Evolutionary conservation across 805 yeast genomes (phyloP).

Genomic region (Starmerella cellae): DNA sequence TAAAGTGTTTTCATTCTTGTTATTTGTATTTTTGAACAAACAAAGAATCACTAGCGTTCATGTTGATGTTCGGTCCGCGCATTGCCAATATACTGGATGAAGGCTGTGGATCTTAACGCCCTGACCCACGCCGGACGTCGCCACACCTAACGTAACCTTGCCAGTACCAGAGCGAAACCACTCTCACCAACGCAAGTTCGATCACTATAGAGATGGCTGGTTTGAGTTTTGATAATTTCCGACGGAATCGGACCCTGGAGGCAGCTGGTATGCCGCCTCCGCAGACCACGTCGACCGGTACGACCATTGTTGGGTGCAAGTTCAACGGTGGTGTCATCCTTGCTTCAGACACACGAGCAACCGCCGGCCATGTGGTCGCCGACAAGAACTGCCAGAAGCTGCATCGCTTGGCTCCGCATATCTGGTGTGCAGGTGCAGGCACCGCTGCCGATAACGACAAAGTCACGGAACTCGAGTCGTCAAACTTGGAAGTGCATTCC

Average conservation of each 20-base stretch:
- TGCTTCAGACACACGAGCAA: slow-evolving; percentile 98
- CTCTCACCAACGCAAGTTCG: too few species aligned
- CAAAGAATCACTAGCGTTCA: too few species aligned
- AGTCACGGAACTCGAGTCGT: slow-evolving; percentile 85
- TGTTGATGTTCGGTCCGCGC: too few species aligned
- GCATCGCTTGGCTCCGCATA: slow-evolving; percentile 75
- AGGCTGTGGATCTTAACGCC: too few species aligned
- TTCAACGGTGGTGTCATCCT: slow-evolving; percentile 89
- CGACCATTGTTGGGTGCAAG: slow-evolving; percentile 96
- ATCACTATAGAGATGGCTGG: slow-evolving; percentile 79
- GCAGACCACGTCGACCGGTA: slow-evolving; percentile 92
- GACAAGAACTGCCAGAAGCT: slow-evolving; percentile 96
- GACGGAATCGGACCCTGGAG: slow-evolving; percentile 67
- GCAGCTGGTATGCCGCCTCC: slow-evolving; percentile 66
- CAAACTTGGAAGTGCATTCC: slow-evolving; percentile 82
- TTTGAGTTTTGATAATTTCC: slow-evolving; percentile 81
- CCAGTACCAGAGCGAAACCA: too few species aligned
- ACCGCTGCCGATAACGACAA: slow-evolving; percentile 99
- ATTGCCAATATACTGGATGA: too few species aligned
- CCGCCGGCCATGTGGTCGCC: slow-evolving; percentile 91
- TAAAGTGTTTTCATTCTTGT: too few species aligned
- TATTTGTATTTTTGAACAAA: too few species aligned
- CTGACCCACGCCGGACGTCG: too few species aligned
- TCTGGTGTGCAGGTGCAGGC: slow-evolving; percentile 99
- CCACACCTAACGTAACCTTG: too few species aligned